Evolutionary conservation across 2,329 filamentous ascomycete genomes (phyloP).

Genomic region (Acarospora socialis): DNA sequence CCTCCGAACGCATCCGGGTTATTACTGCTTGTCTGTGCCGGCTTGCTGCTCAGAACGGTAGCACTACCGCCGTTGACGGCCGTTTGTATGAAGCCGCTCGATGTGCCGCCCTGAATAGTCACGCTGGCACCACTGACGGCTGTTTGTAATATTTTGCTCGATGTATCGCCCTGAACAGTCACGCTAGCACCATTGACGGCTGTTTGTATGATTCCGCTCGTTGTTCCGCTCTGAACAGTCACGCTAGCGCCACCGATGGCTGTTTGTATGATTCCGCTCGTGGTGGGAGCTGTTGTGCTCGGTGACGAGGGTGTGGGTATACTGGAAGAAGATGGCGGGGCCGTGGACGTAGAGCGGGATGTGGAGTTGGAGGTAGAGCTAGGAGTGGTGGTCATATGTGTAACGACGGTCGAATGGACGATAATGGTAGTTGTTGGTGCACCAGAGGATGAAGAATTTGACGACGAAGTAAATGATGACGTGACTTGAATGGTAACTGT

Average conservation of each 20-base stretch:
- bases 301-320: not conserved
- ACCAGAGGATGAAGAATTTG: not conserved
- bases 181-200: conserved; percentile 1
- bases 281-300: not conserved
- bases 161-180: not conserved
- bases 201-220: conserved; percentile 2
- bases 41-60: conserved; percentile 1
- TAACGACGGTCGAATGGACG: not conserved
- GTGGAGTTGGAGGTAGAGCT: not conserved
- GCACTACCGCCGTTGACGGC: conserved; percentile 2
- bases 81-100: conserved; percentile 5
- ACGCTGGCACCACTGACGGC: conserved; percentile 2
- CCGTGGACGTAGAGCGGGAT: not conserved
- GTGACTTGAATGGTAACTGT: not conserved
- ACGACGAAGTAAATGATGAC: not conserved
- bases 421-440: not conserved
- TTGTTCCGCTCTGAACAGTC: not conserved
- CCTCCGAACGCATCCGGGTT: conserved; percentile 9
- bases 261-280: not conserved
- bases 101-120: conserved; percentile 1
- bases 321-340: not conserved
- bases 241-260: conserved; percentile 1
- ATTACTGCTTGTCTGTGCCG: conserved; percentile 1
- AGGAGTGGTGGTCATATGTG: conserved; percentile 3
- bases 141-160: conserved; percentile 2